Base-by-base conservation (phyloP, 768 basidiomycete genomes). In the Rickenella mellea region DNA sequence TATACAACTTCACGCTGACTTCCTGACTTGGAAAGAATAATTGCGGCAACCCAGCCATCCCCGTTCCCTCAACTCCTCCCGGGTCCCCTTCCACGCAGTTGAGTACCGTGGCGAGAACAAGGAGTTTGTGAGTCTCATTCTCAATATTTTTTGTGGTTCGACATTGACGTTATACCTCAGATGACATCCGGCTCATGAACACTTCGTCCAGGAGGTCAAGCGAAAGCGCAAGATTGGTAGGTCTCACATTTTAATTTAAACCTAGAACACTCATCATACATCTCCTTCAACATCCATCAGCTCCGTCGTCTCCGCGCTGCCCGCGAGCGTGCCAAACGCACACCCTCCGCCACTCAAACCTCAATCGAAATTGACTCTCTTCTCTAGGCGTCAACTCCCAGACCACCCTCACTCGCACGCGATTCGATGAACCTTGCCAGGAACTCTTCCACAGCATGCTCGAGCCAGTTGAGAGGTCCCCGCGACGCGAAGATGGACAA, bases 351-450 rank as follows among this genome's bases (percentile, higher is more conserved):
- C 50, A 65, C 68, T 40, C 68, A 69, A 53, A 69, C 70, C 49
- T 65, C 69, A 45, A 71, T 74, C 57, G 71, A 73, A 53, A 73
- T 73, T 63, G 70, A 73, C 61, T 69, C 70, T 37, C 65, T 73
- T 50, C 70, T 66, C 59, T 70, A 71, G 59, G 71, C 56, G 66
- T 71, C 59, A 68, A 70, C 60, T 70, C 71, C 62, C 71, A 71
- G 66, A 71, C 70, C 46, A 69, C 69, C 47, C 68, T 73, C 63
- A 71, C 70, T 59, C 66, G 70, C 52, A 69, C 70, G 29, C 66
- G 69, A 51, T 73, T 68, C 48, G 68, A 70, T 48, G 59, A 64
- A 44, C 65, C 70, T 46, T 71, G 71, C 63, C 68, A 69, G 48
- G 60, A 66, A 43, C 61, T 72, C 42, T 71, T 71, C 60, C 57